Conservation (phyloP, 805 yeast species). For the Monosporozyma yasuniensis region DNA sequence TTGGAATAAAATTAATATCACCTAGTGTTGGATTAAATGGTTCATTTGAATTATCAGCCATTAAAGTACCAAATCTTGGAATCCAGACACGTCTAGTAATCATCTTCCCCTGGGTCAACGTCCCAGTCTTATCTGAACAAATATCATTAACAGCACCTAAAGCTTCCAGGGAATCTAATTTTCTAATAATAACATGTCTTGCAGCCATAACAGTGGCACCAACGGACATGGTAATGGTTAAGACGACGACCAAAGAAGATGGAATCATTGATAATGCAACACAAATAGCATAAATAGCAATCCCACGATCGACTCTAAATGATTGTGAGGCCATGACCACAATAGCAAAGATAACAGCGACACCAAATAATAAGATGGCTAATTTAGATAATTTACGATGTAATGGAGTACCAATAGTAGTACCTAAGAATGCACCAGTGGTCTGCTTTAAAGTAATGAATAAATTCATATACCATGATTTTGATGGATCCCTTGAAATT, state of each 20-base stretch:
- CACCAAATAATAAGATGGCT: conserved; percentile 59
- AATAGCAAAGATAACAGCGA: conserved; percentile 81
- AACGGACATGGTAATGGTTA: conserved; percentile 90
- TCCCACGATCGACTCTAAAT: conserved; percentile 65
- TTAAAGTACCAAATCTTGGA: conserved; percentile 63
- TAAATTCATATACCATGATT: conserved; percentile 33
- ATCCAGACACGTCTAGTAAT: conserved; percentile 78
- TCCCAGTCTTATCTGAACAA: conserved; percentile 87
- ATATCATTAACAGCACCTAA: conserved; percentile 89
- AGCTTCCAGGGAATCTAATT: conserved; percentile 90
- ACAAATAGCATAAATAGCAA: conserved; percentile 83
- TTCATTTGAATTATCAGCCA: conserved; percentile 52
- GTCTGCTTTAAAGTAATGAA: conserved; percentile 41
- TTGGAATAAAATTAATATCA: conserved; percentile 74
- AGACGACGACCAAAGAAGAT: conserved; percentile 94
- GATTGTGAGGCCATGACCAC: conserved; percentile 80
- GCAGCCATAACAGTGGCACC: conserved; percentile 96
- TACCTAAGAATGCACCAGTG: conserved; percentile 63
- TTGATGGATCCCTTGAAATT: conserved; percentile 32
- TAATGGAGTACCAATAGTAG: conserved; percentile 72
- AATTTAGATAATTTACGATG: conserved; percentile 67
- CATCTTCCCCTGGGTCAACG: conserved; percentile 86
- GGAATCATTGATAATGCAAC: conserved; percentile 98
- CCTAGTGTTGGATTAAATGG: conserved; percentile 94
- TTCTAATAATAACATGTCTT: conserved; percentile 84